Evolutionary conservation across 108 stramenopile species (phyloP).

Genomic region (Nannochloropsis gaditana): DNA sequence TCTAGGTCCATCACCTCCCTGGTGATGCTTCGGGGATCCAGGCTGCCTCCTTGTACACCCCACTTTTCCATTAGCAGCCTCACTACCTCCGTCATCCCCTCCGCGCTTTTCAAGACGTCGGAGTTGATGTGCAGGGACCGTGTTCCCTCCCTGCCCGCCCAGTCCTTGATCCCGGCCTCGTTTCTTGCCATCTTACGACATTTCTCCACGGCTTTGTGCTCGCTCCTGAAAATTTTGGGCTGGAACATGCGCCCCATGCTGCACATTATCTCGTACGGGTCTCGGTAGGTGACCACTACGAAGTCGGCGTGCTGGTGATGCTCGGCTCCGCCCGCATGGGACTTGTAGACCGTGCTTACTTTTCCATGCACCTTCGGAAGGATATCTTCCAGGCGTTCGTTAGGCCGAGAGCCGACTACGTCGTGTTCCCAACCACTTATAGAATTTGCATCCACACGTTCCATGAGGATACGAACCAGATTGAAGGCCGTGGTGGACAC

Average conservation of each 20-base stretch:
- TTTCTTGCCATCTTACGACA: background rate
- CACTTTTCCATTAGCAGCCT: constrained; percentile 2
- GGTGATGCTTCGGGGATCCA: background rate
- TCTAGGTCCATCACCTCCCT: background rate
- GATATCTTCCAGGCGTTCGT: background rate
- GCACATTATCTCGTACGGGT: background rate
- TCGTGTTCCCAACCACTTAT: background rate
- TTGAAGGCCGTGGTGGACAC: constrained; percentile 10
- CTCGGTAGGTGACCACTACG: constrained; percentile 11
- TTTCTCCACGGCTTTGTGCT: background rate
- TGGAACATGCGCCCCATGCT: background rate
- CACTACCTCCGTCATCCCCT: background rate
- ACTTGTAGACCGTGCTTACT: background rate
- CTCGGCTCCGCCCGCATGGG: background rate
- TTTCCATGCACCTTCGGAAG: constrained; percentile 1
- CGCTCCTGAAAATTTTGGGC: background rate
- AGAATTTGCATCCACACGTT: constrained; percentile 2
- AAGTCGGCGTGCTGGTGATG: constrained; percentile 7
- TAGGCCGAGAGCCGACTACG: background rate
- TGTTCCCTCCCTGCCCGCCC: background rate
- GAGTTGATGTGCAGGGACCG: background rate
- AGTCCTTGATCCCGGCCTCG: background rate
- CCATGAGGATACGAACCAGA: background rate
- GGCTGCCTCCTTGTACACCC: background rate
- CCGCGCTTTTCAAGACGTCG: constrained; percentile 1